A percentile compares a stretch with the other conserved stretches of the same genome.
phyloP scores from a whole-genome alignment of 2,329 filamentous ascomycete species.

The Sordariomycetes sp. region DNA sequence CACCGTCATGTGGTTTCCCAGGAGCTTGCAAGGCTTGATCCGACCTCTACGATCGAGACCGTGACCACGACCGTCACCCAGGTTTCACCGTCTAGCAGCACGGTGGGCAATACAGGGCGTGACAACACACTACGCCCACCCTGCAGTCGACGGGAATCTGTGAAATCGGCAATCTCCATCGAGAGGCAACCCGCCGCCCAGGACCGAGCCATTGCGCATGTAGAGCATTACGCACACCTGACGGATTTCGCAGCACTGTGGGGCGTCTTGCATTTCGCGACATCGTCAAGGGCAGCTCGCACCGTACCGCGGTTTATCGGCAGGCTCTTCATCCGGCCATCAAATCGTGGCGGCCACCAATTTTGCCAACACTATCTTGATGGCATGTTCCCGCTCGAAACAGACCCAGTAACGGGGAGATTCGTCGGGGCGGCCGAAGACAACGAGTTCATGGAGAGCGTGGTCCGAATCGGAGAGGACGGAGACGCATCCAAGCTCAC shows the following conservation, averaged over 20 bases:
- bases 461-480: conserved; percentile 32
- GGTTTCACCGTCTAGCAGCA: background rate
- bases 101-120: background rate
- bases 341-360: conserved; percentile 43
- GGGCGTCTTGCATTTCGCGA: conserved; percentile 60
- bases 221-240: conserved; percentile 72
- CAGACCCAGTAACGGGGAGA: conserved; percentile 26
- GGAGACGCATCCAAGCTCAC: conserved; percentile 28
- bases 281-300: conserved; percentile 19
- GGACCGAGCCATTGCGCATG: conserved; percentile 50
- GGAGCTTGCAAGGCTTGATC: conserved; percentile 3
- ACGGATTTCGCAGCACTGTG: conserved; percentile 65
- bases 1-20: conserved; percentile 39
- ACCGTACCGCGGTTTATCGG: conserved; percentile 51
- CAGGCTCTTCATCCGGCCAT: conserved; percentile 43
- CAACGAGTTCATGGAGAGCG: conserved; percentile 52
- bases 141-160: conserved; percentile 10
- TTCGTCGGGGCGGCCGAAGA: conserved; percentile 32
- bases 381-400: conserved; percentile 45
- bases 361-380: conserved; percentile 52
- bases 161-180: conserved; percentile 18
- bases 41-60: conserved; percentile 21
- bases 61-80: conserved; percentile 20
- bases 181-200: conserved; percentile 25
- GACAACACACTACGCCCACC: background rate